Base-by-base conservation (phyloP, 2,329 filamentous ascomycete genomes). In the Blastomyces silverae region DNA sequence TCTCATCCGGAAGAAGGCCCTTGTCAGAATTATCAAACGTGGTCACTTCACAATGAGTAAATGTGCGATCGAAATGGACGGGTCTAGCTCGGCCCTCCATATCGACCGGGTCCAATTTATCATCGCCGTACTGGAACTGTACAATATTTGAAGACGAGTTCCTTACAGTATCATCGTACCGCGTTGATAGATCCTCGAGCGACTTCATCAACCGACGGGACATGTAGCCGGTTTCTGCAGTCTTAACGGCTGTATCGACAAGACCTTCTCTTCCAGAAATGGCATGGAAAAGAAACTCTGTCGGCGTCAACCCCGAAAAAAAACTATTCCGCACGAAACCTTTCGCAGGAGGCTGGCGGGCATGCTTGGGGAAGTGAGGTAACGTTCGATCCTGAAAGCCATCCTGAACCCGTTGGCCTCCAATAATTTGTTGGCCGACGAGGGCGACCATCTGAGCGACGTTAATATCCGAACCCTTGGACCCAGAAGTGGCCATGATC, bases 181-280 rank as follows among this genome's bases (percentile, higher is more conserved):
- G 87, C 0, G 90, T 91, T 0, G 92, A 96, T 2, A 97, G 80
- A 81, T 99, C 94, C 75, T 99, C 94, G 60, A 99, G 79, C 2
- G 91, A 96, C 78, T 99, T 99, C 93, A 99, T 99, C 74, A 99
- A 77, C 70, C 94, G 88, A 79, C 94, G 88, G 68, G 93, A 97
- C 94, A 99, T 99, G 79, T 99, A 99, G 69, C 94, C 94, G 13
- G 94, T 99, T 77, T 99, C 94, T 63, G 94, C 94, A 63, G 94
- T 99, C 81, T 99, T 99, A 79, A 97, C 94, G 67, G 94, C 94
- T 1, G 94, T 99, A 84, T 99, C 94, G 73, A 99, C 92, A 70
- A 99, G 81, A 86, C 94, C 94, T 85, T 97, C 94, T 86, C 94
- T 90, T 71, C 94, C 94, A 72, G 92, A 96, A 80, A 97, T 97